Base-by-base conservation (phyloP, 2,329 filamentous ascomycete species). In the Fonsecaea nubica region DNA sequence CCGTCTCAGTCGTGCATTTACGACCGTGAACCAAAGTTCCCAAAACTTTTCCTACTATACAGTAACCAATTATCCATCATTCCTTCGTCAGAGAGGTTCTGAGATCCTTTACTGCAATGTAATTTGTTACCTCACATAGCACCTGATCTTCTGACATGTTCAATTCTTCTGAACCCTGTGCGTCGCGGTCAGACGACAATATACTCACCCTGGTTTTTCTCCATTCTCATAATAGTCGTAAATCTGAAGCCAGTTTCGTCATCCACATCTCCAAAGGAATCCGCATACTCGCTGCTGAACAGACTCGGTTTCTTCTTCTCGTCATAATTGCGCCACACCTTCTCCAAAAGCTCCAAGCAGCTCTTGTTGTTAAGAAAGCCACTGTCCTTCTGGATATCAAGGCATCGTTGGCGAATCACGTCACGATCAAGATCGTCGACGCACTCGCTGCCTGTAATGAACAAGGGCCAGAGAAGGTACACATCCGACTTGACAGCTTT, bases 301-400 rank as follows among this genome's bases (percentile, higher is more conserved):
- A 35, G 13, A 21, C 10, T 13, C 12, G 18, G 55, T n/a, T 12
- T 55, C 25, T 42, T 18, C 33, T 66, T 60, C 9, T 67, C 58
- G 32, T 67, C 68, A 45, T 62, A 58, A 2, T 58, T 52, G 40
- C 40, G 83, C 93, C 94, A 97, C 15, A 96, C 85, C 73, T 89
- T 88, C 81, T 97, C 93, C 50, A 97, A 80, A 3, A 97, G 88
- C 74, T 95, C 91, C 32, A 97, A 84, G 7, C 91, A 92, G 6
- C 91, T 90, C 48, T 96, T 85, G 76, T 97, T 97, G 80, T 97
- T 97, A 83, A 93, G 92, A 80, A 97, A 97, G 0, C 93, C 93
- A 62, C 91, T 94, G 71, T 94, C 90, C 35, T 88, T 87, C 83
- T 94, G 93, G 71, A 97, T 94, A 75, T 94, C 92, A 53, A 89